These are phyloP conservation scores for Davidsoniella neocaledoniae DNA, from an alignment of 2,329 filamentous ascomycete species.

Conservation along the genomic window DNA sequence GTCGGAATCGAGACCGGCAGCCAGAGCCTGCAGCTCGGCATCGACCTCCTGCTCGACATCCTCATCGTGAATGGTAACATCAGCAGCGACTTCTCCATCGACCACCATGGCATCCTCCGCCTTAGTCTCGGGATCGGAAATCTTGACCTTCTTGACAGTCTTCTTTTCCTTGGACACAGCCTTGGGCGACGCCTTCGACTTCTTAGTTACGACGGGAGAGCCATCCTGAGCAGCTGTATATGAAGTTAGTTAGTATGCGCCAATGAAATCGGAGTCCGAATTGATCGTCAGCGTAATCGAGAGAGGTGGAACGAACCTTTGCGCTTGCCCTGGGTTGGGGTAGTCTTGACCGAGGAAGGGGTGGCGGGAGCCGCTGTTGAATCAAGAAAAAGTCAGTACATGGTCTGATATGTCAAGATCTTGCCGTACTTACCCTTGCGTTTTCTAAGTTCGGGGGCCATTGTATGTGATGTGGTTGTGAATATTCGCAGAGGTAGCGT, in stretches of 20 bases:
- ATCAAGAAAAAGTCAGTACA: constrained; percentile 2
- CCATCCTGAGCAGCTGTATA: constrained; percentile 26
- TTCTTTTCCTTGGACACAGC: background rate
- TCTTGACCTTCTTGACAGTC: constrained; percentile 2
- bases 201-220: constrained; percentile 28
- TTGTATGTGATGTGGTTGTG: constrained; percentile 17
- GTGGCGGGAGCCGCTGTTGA: constrained; percentile 6
- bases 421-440: constrained; percentile 18
- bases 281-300: background rate
- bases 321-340: constrained; percentile 17
- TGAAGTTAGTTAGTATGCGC: constrained; percentile 7
- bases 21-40: constrained; percentile 27
- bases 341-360: constrained; percentile 11
- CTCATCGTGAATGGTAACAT: constrained; percentile 20
- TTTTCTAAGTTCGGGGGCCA: constrained; percentile 30
- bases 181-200: constrained; percentile 27
- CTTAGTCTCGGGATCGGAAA: background rate
- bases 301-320: constrained; percentile 19
- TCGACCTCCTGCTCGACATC: constrained; percentile 25
- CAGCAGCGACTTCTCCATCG: constrained; percentile 15
- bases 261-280: background rate
- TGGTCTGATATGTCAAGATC: background rate
- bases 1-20: constrained; percentile 27
- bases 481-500: constrained; percentile 12
- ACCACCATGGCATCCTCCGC: constrained; percentile 15